A percentile compares a stretch with the other conserved stretches of the same genome.
phyloP scores from a whole-genome alignment of 164 flowering plant species.

The Taxillus chinensis region DNA sequence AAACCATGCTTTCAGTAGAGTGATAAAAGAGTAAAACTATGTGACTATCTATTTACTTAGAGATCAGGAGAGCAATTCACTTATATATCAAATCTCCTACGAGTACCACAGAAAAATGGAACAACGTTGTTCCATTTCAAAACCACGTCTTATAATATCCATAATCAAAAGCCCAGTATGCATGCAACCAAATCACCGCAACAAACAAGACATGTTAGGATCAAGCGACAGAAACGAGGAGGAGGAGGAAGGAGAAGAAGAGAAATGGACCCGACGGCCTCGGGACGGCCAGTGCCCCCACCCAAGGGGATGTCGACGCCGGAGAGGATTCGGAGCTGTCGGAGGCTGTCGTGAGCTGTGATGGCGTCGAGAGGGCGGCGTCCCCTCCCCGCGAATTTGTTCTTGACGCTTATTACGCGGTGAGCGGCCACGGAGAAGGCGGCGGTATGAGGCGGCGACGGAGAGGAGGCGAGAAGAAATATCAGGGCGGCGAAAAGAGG shows the following conservation, averaged over 20 bases:
- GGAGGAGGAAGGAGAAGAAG: background rate
- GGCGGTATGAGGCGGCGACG: no score
- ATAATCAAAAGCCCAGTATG: background rate
- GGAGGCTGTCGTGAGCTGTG: slow-evolving; percentile 46
- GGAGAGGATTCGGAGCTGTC: slow-evolving; percentile 44
- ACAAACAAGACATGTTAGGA: background rate
- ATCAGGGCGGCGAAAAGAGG: no score
- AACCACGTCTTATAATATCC: no score
- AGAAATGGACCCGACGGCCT: slow-evolving; percentile 38
- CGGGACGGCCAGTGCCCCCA: slow-evolving; percentile 51
- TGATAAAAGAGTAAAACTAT: no score
- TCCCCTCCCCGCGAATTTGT: slow-evolving; percentile 32
- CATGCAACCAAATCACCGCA: background rate
- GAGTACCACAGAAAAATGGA: no score
- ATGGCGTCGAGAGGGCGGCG: slow-evolving; percentile 29
- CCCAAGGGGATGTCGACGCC: slow-evolving; percentile 65
- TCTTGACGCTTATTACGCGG: slow-evolving; percentile 41
- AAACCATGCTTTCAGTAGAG: no score
- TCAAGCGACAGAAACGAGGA: background rate
- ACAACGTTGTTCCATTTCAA: no score
- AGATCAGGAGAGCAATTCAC: no score
- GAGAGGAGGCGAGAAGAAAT: no score
- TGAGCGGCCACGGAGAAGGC: background rate
- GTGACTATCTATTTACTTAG: no score
- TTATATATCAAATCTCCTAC: no score